phyloP scores from a whole-genome alignment of 257 asterid species.

The Misopates orontium region DNA sequence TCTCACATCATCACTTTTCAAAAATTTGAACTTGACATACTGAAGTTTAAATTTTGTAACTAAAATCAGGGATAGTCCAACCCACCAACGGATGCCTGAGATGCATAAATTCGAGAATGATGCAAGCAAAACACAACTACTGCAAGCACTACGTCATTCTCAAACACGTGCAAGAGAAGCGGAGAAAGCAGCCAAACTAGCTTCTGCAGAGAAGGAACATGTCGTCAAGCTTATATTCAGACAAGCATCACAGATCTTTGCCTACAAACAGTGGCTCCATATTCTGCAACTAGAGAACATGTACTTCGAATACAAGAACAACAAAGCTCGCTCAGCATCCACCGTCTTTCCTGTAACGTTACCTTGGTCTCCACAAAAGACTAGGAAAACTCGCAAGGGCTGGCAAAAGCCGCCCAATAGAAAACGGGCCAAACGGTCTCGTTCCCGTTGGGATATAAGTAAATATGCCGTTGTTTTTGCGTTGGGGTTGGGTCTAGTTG shows the following conservation, averaged over 20 bases:
- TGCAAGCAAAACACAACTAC: conserved; percentile 50
- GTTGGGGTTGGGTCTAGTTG: conserved; percentile 74
- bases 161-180: conserved; percentile 99
- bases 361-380: conserved; percentile 49
- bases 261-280: conserved; percentile 86
- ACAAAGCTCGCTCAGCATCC: conserved; percentile 43
- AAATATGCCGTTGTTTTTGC: conserved; percentile 64
- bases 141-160: conserved; percentile 81
- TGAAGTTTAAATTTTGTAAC: too few species aligned
- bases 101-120: conserved; percentile 29
- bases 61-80: conserved; percentile 35
- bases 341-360: conserved; percentile 34
- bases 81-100: conserved; percentile 30
- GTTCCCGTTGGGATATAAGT: conserved; percentile 35
- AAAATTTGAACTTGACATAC: too few species aligned
- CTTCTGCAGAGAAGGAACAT: conserved; percentile 70
- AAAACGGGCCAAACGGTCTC: conserved; percentile 39
- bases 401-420: conserved; percentile 40
- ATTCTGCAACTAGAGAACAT: conserved; percentile 77
- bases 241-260: conserved; percentile 88
- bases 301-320: conserved; percentile 52
- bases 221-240: conserved; percentile 66
- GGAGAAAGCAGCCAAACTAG: conserved; percentile 70
- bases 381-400: conserved; percentile 35
- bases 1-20: too few species aligned